Evolutionary conservation across 2,329 filamentous ascomycete genomes (phyloP), one percentile per base, ranked within the genome.

Genomic region (Coniella lustricola): DNA sequence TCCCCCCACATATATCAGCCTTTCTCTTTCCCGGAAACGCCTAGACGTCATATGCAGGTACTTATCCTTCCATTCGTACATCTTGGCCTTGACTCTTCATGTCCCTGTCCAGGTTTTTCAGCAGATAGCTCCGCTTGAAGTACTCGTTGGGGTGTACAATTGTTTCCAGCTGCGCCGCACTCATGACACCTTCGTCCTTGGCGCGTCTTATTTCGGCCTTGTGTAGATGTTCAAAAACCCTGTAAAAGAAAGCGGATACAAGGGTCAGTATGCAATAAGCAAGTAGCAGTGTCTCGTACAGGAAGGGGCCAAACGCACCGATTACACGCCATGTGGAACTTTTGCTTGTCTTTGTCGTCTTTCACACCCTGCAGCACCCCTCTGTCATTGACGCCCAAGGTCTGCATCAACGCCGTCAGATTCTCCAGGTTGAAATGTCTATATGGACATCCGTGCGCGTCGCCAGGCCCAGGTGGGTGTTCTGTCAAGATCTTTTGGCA

Each of bases 111-210:
- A 94, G 66, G 63, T 93, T 87, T 72, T 90, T 95, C 53, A 98
- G 70, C 57, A 94, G 61, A 65, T 89, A 97, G 64, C 90, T 95
- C 48, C 91, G 78, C 75, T 95, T 96, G 68, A 97, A 98, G 68
- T 96, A 98, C 56, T 91, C 90, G 64, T 98, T 98, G 10, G 93
- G 93, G 67, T 98, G 93, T 18, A 95, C 84, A 62, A 98, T 95
- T 0, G 91, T 97, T 67, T 97, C 91, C 36, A 95, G 74, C 64
- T 95, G 87, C 14, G 81, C 81, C 7, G 83, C 70, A 12, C 75
- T 82, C 81, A 85, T 85, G 44, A 82, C 73, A 5, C 80, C 76
- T 43, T 89, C 82, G 36, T 90, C 86, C 66, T 84, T 87, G 53
- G 85, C 87, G 60, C 78, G 81, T 62, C 82, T 85, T 50, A 93